These are phyloP conservation scores for Wallacemonas collosoma DNA, from an alignment of 208 protist genomes.

Conservation along the genomic window DNA sequence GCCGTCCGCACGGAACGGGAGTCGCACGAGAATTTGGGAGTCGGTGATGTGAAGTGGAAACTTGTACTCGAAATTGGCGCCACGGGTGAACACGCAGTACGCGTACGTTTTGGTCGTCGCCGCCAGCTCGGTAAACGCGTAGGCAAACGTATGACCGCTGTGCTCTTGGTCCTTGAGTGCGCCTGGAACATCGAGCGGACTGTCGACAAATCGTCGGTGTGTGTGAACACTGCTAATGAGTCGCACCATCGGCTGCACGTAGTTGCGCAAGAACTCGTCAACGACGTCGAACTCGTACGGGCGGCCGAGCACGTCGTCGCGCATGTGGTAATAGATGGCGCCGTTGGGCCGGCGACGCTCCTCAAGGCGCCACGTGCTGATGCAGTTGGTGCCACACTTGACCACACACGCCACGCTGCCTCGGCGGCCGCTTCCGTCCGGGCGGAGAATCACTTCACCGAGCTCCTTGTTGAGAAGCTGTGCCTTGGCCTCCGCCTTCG, in stretches of 20 bases:
- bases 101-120: slow-evolving; percentile 4
- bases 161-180: slow-evolving; percentile 56
- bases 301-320: slow-evolving; percentile 49
- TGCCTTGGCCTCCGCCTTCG: slow-evolving; percentile 39
- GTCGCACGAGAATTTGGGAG: slow-evolving; percentile 68
- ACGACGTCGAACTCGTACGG: slow-evolving; percentile 69
- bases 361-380: slow-evolving; percentile 70
- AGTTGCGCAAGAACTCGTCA: slow-evolving; percentile 77
- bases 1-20: slow-evolving; percentile 46
- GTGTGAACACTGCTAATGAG: slow-evolving; percentile 49
- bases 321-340: slow-evolving; percentile 66
- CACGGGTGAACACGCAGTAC: slow-evolving; percentile 71
- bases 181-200: slow-evolving; percentile 48
- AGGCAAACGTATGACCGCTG: slow-evolving; percentile 48
- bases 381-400: slow-evolving; percentile 67
- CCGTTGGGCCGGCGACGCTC: slow-evolving; percentile 71
- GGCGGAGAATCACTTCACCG: slow-evolving; percentile 78
- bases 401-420: slow-evolving; percentile 69
- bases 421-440: slow-evolving; percentile 29
- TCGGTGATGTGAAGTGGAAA: slow-evolving; percentile 81
- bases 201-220: slow-evolving; percentile 74
- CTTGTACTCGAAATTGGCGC: slow-evolving; percentile 44
- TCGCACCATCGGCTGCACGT: slow-evolving; percentile 60
- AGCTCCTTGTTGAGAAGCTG: slow-evolving; percentile 82
- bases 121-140: slow-evolving; percentile 70